These are phyloP conservation scores for Colletotrichum ledebouriae DNA, from an alignment of 2,329 filamentous ascomycete genomes.

Conservation along the genomic window DNA sequence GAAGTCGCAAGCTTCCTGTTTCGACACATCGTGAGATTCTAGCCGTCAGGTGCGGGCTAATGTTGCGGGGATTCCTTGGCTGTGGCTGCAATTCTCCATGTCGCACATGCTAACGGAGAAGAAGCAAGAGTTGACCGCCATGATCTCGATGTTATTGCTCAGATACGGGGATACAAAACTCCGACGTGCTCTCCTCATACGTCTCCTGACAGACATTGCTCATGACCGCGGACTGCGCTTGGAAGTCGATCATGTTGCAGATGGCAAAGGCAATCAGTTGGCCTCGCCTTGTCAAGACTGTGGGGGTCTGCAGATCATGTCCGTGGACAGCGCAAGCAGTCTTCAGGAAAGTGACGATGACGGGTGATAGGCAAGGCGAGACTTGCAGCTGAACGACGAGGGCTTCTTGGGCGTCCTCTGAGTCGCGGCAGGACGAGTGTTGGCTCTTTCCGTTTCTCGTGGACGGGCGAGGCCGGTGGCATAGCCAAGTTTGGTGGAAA, in stretches of 20 bases:
- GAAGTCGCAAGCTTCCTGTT: slow-evolving; percentile 4
- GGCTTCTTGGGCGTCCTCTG: background rate
- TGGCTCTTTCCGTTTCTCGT: slow-evolving; percentile 6
- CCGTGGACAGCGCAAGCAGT: background rate
- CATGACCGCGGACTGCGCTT: slow-evolving; percentile 17
- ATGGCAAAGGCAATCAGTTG: slow-evolving; percentile 4
- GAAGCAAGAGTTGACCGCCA: slow-evolving; percentile 20
- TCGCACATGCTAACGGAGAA: slow-evolving; percentile 27
- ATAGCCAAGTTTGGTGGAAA: slow-evolving; percentile 31
- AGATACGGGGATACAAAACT: slow-evolving; percentile 5
- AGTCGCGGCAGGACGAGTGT: background rate
- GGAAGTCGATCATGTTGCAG: background rate
- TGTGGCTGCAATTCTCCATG: slow-evolving; percentile 7
- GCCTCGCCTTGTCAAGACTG: background rate
- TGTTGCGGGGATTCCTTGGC: slow-evolving; percentile 6
- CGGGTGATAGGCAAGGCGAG: slow-evolving; percentile 9
- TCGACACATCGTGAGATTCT: slow-evolving; percentile 30
- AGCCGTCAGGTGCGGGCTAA: slow-evolving; percentile 13
- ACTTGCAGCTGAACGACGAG: slow-evolving; percentile 12
- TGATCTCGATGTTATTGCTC: slow-evolving; percentile 8
- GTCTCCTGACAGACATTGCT: slow-evolving; percentile 29
- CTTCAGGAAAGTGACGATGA: background rate
- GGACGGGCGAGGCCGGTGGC: slow-evolving; percentile 12
- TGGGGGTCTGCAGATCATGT: slow-evolving; percentile 27
- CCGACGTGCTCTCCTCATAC: slow-evolving; percentile 5